These are phyloP conservation scores for Coniochaeta sp. DNA, from an alignment of 2,329 filamentous ascomycete genomes.

Conservation along the genomic window DNA sequence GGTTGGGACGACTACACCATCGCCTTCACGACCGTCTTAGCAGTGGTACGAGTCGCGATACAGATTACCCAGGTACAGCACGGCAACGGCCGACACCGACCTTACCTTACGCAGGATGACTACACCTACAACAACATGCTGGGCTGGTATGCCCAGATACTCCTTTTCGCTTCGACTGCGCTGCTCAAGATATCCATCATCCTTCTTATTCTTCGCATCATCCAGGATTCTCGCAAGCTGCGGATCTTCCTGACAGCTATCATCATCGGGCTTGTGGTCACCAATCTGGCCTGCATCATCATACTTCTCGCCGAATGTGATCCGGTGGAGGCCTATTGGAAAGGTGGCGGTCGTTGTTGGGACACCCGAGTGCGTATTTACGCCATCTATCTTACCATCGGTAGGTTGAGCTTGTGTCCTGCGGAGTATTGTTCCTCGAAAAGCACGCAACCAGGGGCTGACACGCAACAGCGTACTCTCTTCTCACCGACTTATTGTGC, in stretches of 20 bases:
- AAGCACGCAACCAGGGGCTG: background rate
- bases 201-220: conserved; percentile 27
- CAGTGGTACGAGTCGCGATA: conserved; percentile 20
- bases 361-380: conserved; percentile 23
- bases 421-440: background rate
- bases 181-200: conserved; percentile 33
- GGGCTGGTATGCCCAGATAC: conserved; percentile 30
- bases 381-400: conserved; percentile 23
- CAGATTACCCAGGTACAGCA: conserved; percentile 23
- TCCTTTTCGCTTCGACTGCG: conserved; percentile 30
- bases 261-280: conserved; percentile 22
- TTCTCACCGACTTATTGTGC: conserved; percentile 18
- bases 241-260: conserved; percentile 21
- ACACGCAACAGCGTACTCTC: conserved; percentile 13
- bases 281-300: conserved; percentile 21
- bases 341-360: conserved; percentile 20
- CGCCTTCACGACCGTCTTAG: conserved; percentile 18
- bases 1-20: conserved; percentile 31
- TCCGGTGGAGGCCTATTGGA: conserved; percentile 23
- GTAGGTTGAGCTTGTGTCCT: conserved; percentile 5
- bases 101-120: conserved; percentile 21
- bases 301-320: conserved; percentile 24
- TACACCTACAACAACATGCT: conserved; percentile 27
- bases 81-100: conserved; percentile 30
- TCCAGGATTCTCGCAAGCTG: conserved; percentile 26